Evolutionary conservation across 1,139 yeast species (phyloP).

Genomic region (Maudiozyma humilis): DNA sequence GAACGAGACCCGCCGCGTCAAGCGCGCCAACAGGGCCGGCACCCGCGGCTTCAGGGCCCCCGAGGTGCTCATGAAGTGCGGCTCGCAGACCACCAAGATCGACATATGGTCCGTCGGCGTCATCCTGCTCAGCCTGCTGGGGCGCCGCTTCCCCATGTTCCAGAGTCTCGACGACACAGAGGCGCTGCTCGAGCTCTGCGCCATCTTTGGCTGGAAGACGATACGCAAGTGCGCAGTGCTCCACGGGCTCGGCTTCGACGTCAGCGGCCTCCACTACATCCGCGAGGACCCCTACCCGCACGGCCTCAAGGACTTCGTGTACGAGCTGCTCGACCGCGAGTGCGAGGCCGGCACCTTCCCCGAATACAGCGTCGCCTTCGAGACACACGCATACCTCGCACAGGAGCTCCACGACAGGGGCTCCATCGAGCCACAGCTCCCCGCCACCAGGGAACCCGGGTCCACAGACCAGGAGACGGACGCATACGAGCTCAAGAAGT

Average conservation of each 20-base stretch:
- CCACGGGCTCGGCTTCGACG: slow-evolving; percentile 84
- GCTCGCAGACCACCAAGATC: slow-evolving; percentile 70
- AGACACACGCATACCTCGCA: slow-evolving; percentile 29
- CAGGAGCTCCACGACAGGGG: slow-evolving; percentile 21
- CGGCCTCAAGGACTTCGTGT: slow-evolving; percentile 29
- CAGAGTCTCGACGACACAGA: slow-evolving; percentile 88
- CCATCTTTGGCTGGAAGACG: slow-evolving; percentile 72
- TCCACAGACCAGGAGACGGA: background rate
- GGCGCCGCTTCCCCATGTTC: slow-evolving; percentile 77
- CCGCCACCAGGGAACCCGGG: too few relatives aligned
- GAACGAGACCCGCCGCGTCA: slow-evolving; percentile 74
- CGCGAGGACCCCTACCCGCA: slow-evolving; percentile 24
- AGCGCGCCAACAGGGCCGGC: slow-evolving; percentile 96
- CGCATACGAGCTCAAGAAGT: slow-evolving; percentile 20
- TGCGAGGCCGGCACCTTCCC: slow-evolving; percentile 33
- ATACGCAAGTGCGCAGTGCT: slow-evolving; percentile 69
- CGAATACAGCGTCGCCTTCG: slow-evolving; percentile 34
- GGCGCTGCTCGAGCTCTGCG: slow-evolving; percentile 76
- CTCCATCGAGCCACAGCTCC: slow-evolving; percentile 19
- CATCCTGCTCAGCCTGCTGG: slow-evolving; percentile 61
- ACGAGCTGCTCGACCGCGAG: slow-evolving; percentile 29
- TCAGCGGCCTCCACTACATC: slow-evolving; percentile 35
- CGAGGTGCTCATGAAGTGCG: slow-evolving; percentile 81
- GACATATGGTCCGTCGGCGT: slow-evolving; percentile 95
- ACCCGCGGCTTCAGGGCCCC: slow-evolving; percentile 96